Evolutionary conservation across 345 rosid genomes (phyloP).

Genomic region (Citrus unshiu): DNA sequence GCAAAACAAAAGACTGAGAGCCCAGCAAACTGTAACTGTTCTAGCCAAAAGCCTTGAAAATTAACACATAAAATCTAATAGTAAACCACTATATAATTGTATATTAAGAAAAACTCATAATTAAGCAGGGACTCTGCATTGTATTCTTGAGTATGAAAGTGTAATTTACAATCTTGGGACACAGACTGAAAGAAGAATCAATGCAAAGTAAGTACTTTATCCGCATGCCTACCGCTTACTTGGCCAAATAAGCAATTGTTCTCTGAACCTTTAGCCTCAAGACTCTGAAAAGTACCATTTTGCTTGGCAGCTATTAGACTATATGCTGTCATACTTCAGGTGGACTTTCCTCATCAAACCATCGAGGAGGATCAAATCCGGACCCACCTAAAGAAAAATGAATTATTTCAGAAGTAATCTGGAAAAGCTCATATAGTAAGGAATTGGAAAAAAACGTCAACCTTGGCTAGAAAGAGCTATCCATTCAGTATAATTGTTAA

Average conservation of each 20-base stretch:
- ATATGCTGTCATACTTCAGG: conserved; percentile 29
- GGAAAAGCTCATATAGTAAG: neutral
- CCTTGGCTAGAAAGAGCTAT: neutral
- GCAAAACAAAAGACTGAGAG: neutral
- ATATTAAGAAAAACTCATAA: neutral
- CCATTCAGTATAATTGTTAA: neutral
- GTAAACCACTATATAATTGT: neutral
- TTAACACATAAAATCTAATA: neutral
- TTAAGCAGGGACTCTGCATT: neutral
- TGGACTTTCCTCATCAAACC: conserved; percentile 68
- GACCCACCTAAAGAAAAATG: conserved; percentile 50
- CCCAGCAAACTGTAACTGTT: neutral
- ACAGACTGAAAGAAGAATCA: neutral
- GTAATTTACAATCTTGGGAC: neutral
- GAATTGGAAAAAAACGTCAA: neutral
- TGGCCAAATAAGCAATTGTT: neutral
- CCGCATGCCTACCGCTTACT: neutral
- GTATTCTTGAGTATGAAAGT: neutral
- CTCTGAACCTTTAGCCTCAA: neutral
- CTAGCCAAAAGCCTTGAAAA: neutral
- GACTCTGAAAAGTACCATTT: neutral
- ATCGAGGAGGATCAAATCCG: conserved; percentile 88
- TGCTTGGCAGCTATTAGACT: neutral
- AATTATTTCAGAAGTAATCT: neutral
- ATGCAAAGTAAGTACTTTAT: neutral